Conservation (phyloP, 805 yeast genomes). For the Ogataea degrootiae region DNA sequence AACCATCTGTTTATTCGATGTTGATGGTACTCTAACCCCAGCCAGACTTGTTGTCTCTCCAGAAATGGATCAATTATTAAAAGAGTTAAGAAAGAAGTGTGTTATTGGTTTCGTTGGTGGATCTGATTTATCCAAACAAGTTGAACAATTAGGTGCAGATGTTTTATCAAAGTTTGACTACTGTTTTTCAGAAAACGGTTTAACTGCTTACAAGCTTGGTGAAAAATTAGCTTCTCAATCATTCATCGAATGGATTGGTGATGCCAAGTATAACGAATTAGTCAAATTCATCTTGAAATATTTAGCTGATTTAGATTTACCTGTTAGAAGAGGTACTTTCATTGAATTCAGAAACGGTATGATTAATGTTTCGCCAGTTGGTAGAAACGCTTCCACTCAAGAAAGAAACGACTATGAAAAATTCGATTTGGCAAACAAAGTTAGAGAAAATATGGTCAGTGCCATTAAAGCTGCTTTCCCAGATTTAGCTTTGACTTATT, state of each 20-base stretch:
- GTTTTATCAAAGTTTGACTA: conserved; percentile 83
- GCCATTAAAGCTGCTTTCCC: conserved; percentile 82
- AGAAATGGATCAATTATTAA: conserved; percentile 71
- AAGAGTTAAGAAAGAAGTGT: conserved; percentile 80
- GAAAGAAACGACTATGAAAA: conserved; percentile 92
- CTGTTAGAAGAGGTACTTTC: conserved; percentile 98
- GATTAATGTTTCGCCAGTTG: conserved; percentile 97
- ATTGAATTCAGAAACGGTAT: conserved; percentile 99
- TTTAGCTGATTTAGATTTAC: conserved; percentile 81
- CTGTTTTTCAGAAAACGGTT: conserved; percentile 96
- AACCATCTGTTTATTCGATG: conserved; percentile 90
- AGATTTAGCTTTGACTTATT: conserved; percentile 83
- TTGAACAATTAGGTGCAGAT: conserved; percentile 87
- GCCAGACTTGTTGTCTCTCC: conserved; percentile 72
- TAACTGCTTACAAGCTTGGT: conserved; percentile 94
- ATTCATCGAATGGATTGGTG: conserved; percentile 93
- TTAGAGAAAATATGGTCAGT: conserved; percentile 79
- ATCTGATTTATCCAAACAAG: conserved; percentile 88
- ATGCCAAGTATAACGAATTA: conserved; percentile 86
- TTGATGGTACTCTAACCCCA: conserved; percentile 97
- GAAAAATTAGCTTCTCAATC: conserved; percentile 86
- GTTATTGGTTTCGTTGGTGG: conserved; percentile 99
- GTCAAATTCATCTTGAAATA: conserved; percentile 81
- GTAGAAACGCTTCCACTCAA: conserved; percentile 93
- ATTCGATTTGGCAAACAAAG: conserved; percentile 71